A percentile compares a stretch with the other conserved stretches of the same genome.
Conservation (phyloP, 257 asterid genomes). For the Capsicum rhomboideum region DNA sequence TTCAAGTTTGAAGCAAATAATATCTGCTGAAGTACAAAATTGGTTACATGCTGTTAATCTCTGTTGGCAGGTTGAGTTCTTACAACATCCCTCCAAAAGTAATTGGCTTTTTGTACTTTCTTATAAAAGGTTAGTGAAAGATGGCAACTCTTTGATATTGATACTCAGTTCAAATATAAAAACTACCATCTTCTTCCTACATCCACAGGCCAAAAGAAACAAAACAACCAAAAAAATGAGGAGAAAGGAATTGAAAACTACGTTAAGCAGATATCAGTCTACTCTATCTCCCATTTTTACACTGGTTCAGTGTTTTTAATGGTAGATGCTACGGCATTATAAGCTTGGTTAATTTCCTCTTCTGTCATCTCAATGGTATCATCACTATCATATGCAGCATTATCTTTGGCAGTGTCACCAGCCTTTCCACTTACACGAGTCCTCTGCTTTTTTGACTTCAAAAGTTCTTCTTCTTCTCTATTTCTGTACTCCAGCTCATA, state of each 20-base stretch:
- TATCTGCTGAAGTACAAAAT: neutral
- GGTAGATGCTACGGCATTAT: conserved; percentile 26
- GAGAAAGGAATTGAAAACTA: neutral
- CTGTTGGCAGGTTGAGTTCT: neutral
- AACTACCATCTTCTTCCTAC: neutral
- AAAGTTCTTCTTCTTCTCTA: conserved; percentile 22
- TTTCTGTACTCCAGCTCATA: conserved; percentile 65
- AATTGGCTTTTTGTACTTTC: neutral
- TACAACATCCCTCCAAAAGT: neutral
- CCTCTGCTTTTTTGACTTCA: conserved; percentile 18
- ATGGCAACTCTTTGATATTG: neutral
- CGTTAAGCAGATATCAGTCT: neutral
- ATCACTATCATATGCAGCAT: conserved; percentile 50
- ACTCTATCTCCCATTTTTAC: neutral
- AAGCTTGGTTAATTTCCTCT: conserved; percentile 83
- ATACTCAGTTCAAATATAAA: neutral
- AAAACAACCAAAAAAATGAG: neutral
- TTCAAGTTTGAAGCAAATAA: neutral
- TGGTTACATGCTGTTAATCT: neutral
- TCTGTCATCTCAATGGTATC: conserved; percentile 93
- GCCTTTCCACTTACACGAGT: conserved; percentile 14
- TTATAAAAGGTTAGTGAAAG: neutral
- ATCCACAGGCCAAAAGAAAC: neutral
- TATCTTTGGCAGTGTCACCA: conserved; percentile 8
- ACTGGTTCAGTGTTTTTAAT: neutral